Evolutionary conservation across 306 rosid genomes (phyloP).

Genomic region (Inga oerstediana): DNA sequence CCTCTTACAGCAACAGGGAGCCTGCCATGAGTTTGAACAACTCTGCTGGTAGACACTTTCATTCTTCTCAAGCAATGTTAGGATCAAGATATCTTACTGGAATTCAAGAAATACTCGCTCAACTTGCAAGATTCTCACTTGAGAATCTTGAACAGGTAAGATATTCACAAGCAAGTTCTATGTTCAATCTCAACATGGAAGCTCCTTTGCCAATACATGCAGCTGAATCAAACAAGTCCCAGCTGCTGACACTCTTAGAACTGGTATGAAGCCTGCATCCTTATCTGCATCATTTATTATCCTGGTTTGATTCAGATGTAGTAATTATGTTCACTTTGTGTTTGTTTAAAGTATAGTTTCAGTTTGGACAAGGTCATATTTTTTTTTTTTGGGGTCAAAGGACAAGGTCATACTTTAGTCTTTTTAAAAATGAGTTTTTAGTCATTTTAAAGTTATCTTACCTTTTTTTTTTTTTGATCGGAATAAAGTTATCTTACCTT

Average conservation of each 20-base stretch:
- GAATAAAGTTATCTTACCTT: no score
- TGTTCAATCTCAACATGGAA: constrained; percentile 40
- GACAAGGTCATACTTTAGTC: no score
- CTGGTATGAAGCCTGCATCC: constrained; percentile 49
- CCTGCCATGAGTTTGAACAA: constrained; percentile 44
- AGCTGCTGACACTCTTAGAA: constrained; percentile 69
- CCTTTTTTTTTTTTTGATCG: no score
- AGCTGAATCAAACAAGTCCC: constrained; percentile 62
- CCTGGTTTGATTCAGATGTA: background rate
- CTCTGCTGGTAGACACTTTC: constrained; percentile 42
- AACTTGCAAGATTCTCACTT: constrained; percentile 68
- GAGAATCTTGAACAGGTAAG: constrained; percentile 52
- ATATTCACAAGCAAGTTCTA: constrained; percentile 30
- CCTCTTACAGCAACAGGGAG: constrained; percentile 42
- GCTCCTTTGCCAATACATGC: constrained; percentile 44
- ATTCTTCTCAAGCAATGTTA: constrained; percentile 46
- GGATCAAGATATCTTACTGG: constrained; percentile 76
- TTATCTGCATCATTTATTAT: background rate
- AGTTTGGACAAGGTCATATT: no score
- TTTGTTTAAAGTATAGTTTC: background rate
- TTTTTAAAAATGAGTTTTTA: no score
- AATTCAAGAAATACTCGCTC: constrained; percentile 77
- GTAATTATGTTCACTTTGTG: background rate
- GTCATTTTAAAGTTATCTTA: no score
- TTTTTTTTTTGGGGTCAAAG: no score